These are phyloP conservation scores for Suillus decipiens DNA, from an alignment of 768 basidiomycete genomes.

Conservation along the genomic window DNA sequence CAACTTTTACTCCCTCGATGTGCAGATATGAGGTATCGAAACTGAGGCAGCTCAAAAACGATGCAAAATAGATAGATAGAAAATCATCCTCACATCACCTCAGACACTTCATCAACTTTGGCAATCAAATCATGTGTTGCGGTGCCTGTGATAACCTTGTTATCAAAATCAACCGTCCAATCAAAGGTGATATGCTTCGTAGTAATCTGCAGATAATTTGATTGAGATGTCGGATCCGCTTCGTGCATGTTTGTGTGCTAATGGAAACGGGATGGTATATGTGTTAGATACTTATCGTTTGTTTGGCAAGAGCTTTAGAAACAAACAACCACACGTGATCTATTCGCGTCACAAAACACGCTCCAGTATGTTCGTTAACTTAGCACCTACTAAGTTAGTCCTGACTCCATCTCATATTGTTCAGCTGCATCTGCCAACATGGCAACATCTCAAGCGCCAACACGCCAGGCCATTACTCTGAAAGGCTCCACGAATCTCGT, in stretches of 20 bases:
- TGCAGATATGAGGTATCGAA: constrained; percentile 56
- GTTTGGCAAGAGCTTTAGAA: constrained; percentile 19
- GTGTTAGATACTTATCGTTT: no score
- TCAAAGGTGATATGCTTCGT: constrained; percentile 53
- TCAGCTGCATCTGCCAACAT: constrained; percentile 22
- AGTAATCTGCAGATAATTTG: constrained; percentile 55
- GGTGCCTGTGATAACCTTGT: constrained; percentile 46
- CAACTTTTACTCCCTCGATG: constrained; percentile 40
- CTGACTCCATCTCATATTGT: neutral
- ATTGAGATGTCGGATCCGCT: constrained; percentile 50
- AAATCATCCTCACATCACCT: constrained; percentile 41
- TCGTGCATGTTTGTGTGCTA: constrained; percentile 9
- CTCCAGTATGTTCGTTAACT: neutral
- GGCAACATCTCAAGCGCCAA: constrained; percentile 48
- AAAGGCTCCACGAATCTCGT: constrained; percentile 94
- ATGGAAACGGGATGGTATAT: no score
- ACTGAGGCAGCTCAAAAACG: constrained; percentile 24
- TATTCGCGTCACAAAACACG: constrained; percentile 16
- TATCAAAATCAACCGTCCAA: constrained; percentile 59
- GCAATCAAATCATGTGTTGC: constrained; percentile 47
- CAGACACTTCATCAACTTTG: constrained; percentile 36
- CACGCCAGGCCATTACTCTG: constrained; percentile 84
- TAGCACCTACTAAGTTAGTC: neutral
- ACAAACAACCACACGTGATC: constrained; percentile 20
- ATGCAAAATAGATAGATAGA: neutral